These are phyloP conservation scores for Zalaria obscura DNA, from an alignment of 2,329 filamentous ascomycete species.

Conservation along the genomic window DNA sequence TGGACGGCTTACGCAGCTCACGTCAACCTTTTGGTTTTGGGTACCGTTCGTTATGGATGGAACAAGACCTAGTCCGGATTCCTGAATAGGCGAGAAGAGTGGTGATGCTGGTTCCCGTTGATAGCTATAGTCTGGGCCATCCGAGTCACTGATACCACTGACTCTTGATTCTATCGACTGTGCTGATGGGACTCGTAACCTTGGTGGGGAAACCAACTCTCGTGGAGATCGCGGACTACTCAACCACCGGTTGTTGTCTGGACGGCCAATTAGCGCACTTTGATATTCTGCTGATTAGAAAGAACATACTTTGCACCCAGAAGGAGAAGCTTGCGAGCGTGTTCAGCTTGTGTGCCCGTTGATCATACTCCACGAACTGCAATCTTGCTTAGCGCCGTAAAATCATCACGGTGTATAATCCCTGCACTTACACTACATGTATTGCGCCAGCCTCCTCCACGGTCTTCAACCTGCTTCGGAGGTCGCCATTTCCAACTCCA, in stretches of 20 bases:
- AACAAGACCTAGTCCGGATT: constrained; percentile 29
- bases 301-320: constrained; percentile 66
- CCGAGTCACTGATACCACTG: constrained; percentile 44
- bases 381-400: constrained; percentile 3
- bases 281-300: too few relatives aligned
- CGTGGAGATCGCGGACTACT: constrained; percentile 46
- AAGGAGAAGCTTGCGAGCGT: constrained; percentile 88
- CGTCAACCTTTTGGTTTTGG: constrained; percentile 53
- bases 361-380: constrained; percentile 92
- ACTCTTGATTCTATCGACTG: constrained; percentile 75
- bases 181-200: constrained; percentile 69
- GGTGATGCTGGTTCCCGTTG: constrained; percentile 32
- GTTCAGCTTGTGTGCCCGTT: constrained; percentile 75
- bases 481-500: constrained; percentile 98
- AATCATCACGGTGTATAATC: background rate
- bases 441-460: constrained; percentile 86
- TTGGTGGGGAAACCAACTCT: constrained; percentile 53
- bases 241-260: constrained; percentile 24
- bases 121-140: constrained; percentile 32
- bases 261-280: too few relatives aligned
- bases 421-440: constrained; percentile 60
- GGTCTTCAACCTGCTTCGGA: constrained; percentile 67
- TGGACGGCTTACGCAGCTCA: constrained; percentile 55
- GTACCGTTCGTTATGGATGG: constrained; percentile 21
- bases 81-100: constrained; percentile 31